Base-by-base conservation (phyloP, 2,329 filamentous ascomycete species). In the Monosporascus ibericus region DNA sequence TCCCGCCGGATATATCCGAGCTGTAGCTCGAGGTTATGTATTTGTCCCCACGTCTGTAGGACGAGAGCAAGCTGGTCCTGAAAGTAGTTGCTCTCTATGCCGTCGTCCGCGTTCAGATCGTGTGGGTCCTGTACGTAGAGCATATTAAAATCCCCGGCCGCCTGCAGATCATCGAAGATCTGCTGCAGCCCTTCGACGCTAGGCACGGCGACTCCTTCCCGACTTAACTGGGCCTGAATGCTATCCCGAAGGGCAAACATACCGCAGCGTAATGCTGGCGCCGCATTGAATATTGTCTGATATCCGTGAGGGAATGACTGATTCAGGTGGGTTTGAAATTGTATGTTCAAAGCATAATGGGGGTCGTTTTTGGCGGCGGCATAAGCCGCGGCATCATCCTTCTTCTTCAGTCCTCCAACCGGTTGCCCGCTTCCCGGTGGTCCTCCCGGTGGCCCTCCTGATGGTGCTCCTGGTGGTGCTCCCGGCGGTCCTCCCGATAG, bases 231-330 rank as follows among this genome's bases (percentile, higher is more conserved):
- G 14, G 38, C n/a, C 15, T 7, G 8, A 9, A 60, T 34, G 42
- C 54, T 60, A 20, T 61, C 50, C 14, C 2, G 17, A 7, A 61
- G 1, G 11, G 60, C 58, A 3, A 18, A 15, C n/a, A 63, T 15
- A 6, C 60, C 59, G 39, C 60, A 58, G 3, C 24, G 27, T 3
- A 52, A 27, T 2, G 14, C 9, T 1, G 2, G 2, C 9, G 27
- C 55, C 1, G 14, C 1, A 37, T 55, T 59, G 1, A 7, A 6
- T 1, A 60, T 44, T 6, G 46, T 20, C 11, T 36, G 14, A 8
- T 11, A 52, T 3, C 58, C 58, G 22, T 54, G 1, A 4, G 51
- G 54, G 22, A 60, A 58, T 11, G 36, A 48, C 3, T 20, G 20
- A 3, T 44, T 40, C 25, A 52, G 49, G 8, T 44, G n/a, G 3